phyloP scores from a whole-genome alignment of 345 rosid species.

The Syzygium oleosum region DNA sequence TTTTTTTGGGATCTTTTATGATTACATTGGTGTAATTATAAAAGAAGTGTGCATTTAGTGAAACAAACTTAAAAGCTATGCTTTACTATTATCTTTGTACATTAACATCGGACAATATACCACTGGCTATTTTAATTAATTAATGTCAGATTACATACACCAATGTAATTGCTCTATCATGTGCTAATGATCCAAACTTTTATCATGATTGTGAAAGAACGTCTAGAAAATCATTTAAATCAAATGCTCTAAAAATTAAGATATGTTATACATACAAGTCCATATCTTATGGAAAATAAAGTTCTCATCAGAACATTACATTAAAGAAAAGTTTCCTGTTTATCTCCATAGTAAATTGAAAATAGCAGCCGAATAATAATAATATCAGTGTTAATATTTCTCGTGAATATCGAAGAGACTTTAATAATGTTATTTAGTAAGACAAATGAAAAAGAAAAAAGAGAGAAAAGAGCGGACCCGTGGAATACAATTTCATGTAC shows the following conservation, averaged over 20 bases:
- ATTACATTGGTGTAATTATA: too few relatives aligned
- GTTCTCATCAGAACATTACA: neutral
- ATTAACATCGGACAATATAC: too few relatives aligned
- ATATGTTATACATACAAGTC: neutral
- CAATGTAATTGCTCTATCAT: neutral
- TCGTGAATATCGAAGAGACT: neutral
- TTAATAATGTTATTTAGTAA: neutral
- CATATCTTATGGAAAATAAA: neutral
- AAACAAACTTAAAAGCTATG: too few relatives aligned
- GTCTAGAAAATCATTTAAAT: neutral
- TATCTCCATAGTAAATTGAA: neutral
- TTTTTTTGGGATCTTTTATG: too few relatives aligned
- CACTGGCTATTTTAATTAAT: too few relatives aligned
- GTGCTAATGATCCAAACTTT: neutral
- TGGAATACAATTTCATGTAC: neutral
- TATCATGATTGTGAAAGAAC: neutral
- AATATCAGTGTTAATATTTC: neutral
- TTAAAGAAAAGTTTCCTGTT: neutral
- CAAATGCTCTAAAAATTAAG: neutral
- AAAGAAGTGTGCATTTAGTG: too few relatives aligned
- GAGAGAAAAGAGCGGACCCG: neutral
- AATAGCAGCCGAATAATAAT: neutral
- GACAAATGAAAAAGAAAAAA: neutral
- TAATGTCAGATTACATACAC: too few relatives aligned
- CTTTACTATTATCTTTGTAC: too few relatives aligned